Evolutionary conservation across 192 early-diverging fungal species (phyloP).

Genomic region (Entophlyctis luteolus): DNA sequence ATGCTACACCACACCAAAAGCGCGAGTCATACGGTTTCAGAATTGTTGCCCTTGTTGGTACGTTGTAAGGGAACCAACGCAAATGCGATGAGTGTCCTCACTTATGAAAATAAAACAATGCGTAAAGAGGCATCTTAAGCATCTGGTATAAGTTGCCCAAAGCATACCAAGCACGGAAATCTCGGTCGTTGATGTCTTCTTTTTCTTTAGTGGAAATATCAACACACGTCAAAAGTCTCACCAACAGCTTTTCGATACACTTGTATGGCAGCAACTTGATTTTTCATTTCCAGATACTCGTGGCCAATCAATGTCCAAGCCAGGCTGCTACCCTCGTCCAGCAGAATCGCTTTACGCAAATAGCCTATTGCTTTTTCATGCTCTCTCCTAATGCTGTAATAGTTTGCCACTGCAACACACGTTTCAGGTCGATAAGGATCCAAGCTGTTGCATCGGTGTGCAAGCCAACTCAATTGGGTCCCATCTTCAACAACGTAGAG

Average conservation of each 20-base stretch:
- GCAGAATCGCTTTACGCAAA: slow-evolving; percentile 77
- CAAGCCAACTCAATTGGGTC: slow-evolving; percentile 70
- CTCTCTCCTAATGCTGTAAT: slow-evolving; percentile 76
- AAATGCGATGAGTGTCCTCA: slow-evolving; percentile 44
- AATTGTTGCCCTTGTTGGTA: background rate
- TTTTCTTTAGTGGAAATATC: background rate
- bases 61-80: slow-evolving; percentile 30
- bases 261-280: slow-evolving; percentile 81
- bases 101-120: slow-evolving; percentile 76
- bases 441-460: slow-evolving; percentile 63
- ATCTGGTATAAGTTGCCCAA: slow-evolving; percentile 87
- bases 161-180: slow-evolving; percentile 90
- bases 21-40: slow-evolving; percentile 73
- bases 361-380: slow-evolving; percentile 80
- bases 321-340: slow-evolving; percentile 69
- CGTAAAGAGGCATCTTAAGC: slow-evolving; percentile 74
- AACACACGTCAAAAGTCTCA: slow-evolving; percentile 29
- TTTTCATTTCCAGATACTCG: slow-evolving; percentile 90
- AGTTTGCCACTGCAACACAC: slow-evolving; percentile 70
- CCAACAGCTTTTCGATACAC: slow-evolving; percentile 80
- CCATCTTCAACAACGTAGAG: slow-evolving; percentile 74
- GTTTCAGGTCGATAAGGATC: slow-evolving; percentile 87
- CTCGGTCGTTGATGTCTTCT: slow-evolving; percentile 66
- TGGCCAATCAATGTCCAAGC: slow-evolving; percentile 95
- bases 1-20: slow-evolving; percentile 79